phyloP scores from a whole-genome alignment of 805 yeast species.

The Suhomyces faveliae region DNA sequence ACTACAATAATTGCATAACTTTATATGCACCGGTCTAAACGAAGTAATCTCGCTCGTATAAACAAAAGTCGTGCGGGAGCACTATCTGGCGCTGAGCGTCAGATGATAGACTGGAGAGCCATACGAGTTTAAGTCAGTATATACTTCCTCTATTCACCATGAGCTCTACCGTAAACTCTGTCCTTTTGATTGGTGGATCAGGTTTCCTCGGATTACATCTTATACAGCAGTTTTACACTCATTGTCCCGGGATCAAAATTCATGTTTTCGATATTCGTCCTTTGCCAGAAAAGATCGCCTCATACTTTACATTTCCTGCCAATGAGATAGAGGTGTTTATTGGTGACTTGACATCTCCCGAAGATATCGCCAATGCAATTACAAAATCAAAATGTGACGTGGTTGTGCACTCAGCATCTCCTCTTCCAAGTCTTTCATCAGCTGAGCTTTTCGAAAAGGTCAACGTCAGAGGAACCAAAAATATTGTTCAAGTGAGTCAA shows the following conservation, averaged over 20 bases:
- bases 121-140: background rate
- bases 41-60: background rate
- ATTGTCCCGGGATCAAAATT: conserved; percentile 65
- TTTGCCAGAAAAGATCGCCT: conserved; percentile 67
- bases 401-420: conserved; percentile 94
- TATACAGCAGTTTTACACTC: conserved; percentile 75
- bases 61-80: background rate
- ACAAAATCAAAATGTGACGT: conserved; percentile 59
- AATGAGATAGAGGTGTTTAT: conserved; percentile 56
- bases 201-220: conserved; percentile 93
- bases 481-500: conserved; percentile 64
- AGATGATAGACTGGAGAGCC: background rate
- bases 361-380: conserved; percentile 67
- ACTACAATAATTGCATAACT: too few relatives aligned
- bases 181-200: conserved; percentile 90
- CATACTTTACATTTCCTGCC: conserved; percentile 72
- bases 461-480: conserved; percentile 84
- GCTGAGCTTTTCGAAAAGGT: conserved; percentile 83
- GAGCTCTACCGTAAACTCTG: conserved; percentile 41
- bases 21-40: background rate
- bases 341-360: conserved; percentile 81
- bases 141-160: background rate
- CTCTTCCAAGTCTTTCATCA: conserved; percentile 78
- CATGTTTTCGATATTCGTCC: conserved; percentile 92
- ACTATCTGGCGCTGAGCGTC: background rate